Evolutionary conservation across 1,284 basidiomycete genomes (phyloP), one percentile per base, ranked within the genome.

Genomic region (Trichosporon coremiiforme): DNA sequence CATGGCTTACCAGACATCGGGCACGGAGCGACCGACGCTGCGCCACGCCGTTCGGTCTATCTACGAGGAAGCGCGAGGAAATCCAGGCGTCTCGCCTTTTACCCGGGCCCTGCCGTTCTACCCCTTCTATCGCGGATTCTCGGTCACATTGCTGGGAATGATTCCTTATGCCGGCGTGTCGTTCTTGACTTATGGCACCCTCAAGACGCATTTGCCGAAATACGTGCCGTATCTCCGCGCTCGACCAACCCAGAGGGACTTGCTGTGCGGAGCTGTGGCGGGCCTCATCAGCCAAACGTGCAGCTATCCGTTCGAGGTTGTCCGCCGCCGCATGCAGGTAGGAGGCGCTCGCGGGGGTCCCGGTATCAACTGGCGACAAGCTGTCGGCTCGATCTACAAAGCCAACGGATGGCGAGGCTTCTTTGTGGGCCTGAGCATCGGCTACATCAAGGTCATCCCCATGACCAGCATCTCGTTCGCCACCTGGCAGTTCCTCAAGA

Each of bases 111-210:
- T 82, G 29, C 83, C 80, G 0, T 71, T 85, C 66, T 78, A 82
- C 65, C 80, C 84, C 20, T 88, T 93, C 84, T 99, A 99, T 81
- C 91, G 97, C 36, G 97, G 97, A 8, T 98, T 99, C 84, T 90
- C 90, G 10, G 92, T 95, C 41, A 94, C 93, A n/a, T 84, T 97
- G 57, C 82, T 89, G 25, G 95, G 95, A 55, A 98, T 98, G 89
- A 87, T 99, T 20, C 97, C 97, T 0, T 99, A 99, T 78, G 95
- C 95, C 0, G 97, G 97, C 8, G 95, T 94, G 1, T 94, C 92
- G 12, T 99, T 99, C 85, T 88, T 99, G 67, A 90, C 90, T 22
- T 98, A 94, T 90, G 94, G 92, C 53, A 91, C 88, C 74, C 87
- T 95, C 60, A 91, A 92, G 74, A 86, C 90, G 3, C 85, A 85